Conservation (phyloP, 192 early-diverging fungal genomes). For the Podila horticola region DNA sequence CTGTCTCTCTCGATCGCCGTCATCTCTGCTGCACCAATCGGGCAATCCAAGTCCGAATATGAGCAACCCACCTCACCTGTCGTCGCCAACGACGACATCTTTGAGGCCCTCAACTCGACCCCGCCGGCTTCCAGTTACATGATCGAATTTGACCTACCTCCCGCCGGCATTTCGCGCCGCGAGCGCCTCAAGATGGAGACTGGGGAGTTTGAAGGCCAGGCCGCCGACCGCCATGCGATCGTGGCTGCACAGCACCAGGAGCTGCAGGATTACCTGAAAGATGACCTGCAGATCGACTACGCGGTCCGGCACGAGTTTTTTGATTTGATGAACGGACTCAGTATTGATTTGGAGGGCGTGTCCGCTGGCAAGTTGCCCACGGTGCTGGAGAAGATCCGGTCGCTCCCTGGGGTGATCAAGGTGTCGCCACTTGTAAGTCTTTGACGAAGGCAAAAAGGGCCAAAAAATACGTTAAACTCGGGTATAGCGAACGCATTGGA, state of each 20-base stretch:
- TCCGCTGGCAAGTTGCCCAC: not conserved
- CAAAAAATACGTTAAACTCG: too few relatives aligned
- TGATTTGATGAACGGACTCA: conserved; percentile 34
- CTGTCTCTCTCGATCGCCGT: conserved; percentile 12
- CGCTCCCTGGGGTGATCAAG: conserved; percentile 20
- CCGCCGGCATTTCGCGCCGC: conserved; percentile 16
- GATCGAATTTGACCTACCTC: conserved; percentile 25
- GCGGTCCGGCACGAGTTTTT: conserved; percentile 37
- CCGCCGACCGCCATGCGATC: conserved; percentile 3
- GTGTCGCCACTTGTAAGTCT: conserved; percentile 31
- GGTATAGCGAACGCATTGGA: not conserved
- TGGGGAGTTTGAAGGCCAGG: not conserved
- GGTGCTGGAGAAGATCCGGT: conserved; percentile 23
- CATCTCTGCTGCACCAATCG: conserved; percentile 4
- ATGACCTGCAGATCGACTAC: conserved; percentile 13
- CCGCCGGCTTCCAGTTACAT: conserved; percentile 21
- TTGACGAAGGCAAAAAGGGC: not conserved
- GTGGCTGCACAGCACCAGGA: conserved; percentile 17
- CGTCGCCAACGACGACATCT: not conserved
- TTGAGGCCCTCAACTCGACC: conserved; percentile 14
- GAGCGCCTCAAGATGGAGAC: conserved; percentile 21
- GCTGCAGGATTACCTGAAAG: conserved; percentile 7
- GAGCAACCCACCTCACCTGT: not conserved
- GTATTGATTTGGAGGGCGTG: conserved; percentile 25
- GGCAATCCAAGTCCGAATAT: not conserved